These are phyloP conservation scores for Monilinia fructigena DNA, from an alignment of 2,329 filamentous ascomycete species.

Conservation along the genomic window DNA sequence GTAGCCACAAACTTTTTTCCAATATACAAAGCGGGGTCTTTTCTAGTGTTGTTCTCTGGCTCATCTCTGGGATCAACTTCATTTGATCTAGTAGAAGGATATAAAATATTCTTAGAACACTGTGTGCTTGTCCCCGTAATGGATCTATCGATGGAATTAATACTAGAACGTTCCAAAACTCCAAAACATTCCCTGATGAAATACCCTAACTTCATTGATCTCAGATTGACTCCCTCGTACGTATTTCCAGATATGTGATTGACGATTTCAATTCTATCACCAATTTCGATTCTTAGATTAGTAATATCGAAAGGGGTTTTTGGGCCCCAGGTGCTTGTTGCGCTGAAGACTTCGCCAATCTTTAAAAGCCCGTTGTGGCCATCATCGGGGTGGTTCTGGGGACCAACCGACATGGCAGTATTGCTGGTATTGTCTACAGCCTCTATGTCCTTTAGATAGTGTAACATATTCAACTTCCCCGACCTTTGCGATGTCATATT, in stretches of 20 bases:
- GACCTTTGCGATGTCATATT: background rate
- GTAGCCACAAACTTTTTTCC: slow-evolving; percentile 5
- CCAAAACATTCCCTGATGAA: background rate
- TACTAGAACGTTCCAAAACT: background rate
- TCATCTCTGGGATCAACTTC: background rate
- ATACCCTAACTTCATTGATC: background rate
- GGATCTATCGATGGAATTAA: too few relatives aligned
- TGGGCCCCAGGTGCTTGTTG: background rate
- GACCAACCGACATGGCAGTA: background rate
- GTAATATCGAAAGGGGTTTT: background rate
- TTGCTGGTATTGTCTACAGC: background rate
- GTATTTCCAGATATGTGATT: background rate
- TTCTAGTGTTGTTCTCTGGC: too few relatives aligned
- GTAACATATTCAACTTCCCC: background rate
- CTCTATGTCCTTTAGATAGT: background rate
- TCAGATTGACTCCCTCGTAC: background rate
- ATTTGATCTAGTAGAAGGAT: background rate
- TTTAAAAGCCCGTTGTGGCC: background rate
- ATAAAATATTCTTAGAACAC: background rate
- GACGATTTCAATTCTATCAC: background rate
- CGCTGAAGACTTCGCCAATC: slow-evolving; percentile 1
- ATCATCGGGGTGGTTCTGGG: background rate
- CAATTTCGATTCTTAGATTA: background rate
- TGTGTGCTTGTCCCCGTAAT: background rate
- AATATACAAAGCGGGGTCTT: background rate